Evolutionary conservation across 257 asterid genomes (phyloP), one percentile per base, ranked within the genome.

Genomic region (Jacaranda copaia): DNA sequence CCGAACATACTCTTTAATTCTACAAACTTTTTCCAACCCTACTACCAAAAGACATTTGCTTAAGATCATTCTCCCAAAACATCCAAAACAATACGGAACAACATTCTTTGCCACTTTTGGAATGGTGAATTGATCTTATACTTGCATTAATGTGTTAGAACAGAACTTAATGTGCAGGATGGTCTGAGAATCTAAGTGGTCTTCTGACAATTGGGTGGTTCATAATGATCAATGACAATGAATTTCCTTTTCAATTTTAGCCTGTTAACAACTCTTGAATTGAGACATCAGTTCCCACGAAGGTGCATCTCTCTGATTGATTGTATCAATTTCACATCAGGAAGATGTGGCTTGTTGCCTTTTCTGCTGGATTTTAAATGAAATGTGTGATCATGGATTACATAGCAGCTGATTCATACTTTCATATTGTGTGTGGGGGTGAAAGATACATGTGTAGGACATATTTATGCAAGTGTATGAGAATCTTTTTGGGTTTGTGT

Each of bases 391-490:
- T 66, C 56, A 61, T 63, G 43, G 39, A 46, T 68, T 62, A 40
- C 16, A 42, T 35, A 10, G 68, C 9, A 14, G 51, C 14, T 40
- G 55, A 20, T 81, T 68, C 72, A 70, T 58, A 40, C 59, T n/a
- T 55, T 3, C 13, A 63, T 25, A 5, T n/a, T 53, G 56, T 35
- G 32, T 52, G 65, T 8, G 57, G 57, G 46, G 68, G 20, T 42
- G 68, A 59, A 65, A 59, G 75, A 72, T 43, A 55, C 65, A 48
- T 19, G 39, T 64, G 46, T 25, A 19, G 46, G 49, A 35, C 70
- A 62, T 74, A 6, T 75, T 68, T 36, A 55, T 43, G 65, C 58
- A 8, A 66, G 52, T 72, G 69, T 63, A 36, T 20, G 63, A 73
- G 38, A 67, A 59, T 52, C 43, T 51, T 42, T 52, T 38, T 40